phyloP scores from a whole-genome alignment of 306 rosid genomes.

The Citrullus mucosospermus region DNA sequence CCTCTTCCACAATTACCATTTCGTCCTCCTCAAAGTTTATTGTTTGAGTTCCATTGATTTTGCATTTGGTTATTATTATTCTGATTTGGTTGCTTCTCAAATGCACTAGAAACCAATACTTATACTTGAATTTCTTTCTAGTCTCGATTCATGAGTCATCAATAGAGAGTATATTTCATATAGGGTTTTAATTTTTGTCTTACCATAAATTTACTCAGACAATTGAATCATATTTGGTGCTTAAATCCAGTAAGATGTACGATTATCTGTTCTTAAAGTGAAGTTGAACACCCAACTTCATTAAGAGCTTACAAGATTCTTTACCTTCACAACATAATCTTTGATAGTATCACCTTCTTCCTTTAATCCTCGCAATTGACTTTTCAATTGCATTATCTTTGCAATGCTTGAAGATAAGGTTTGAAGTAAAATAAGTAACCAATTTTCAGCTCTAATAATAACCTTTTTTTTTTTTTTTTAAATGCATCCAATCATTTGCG shows the following conservation, averaged over 20 bases:
- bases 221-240: no score
- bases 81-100: no score
- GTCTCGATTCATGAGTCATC: not conserved
- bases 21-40: not conserved
- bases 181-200: not conserved
- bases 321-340: not conserved
- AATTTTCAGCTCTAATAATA: no score
- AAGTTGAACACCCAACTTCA: not conserved
- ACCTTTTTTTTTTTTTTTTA: no score
- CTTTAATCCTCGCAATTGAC: not conserved
- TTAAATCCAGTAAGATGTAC: no score
- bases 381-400: not conserved
- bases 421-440: no score
- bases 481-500: not conserved
- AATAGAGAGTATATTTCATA: not conserved
- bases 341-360: fast-evolving
- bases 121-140: not conserved
- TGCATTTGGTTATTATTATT: no score
- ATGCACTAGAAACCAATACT: not conserved
- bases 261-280: not conserved
- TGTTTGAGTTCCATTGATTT: not conserved
- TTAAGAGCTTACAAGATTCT: not conserved
- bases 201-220: not conserved
- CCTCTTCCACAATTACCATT: not conserved
- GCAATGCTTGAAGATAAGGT: not conserved